Conservation (phyloP, 2,329 filamentous ascomycete genomes). For the Colletotrichum sp. region DNA sequence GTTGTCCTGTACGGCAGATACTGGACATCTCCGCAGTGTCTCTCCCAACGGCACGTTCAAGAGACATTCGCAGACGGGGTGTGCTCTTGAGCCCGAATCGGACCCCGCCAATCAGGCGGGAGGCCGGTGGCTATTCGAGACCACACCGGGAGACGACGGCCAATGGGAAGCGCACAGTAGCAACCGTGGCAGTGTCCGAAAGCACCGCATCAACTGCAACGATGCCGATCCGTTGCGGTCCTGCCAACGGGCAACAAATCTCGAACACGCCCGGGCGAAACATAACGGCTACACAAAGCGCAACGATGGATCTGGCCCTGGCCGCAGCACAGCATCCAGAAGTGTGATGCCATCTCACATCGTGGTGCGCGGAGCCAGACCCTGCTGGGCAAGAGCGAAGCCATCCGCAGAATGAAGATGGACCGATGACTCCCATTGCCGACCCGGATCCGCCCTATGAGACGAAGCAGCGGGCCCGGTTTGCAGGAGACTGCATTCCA, state of each 20-base stretch:
- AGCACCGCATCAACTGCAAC: neutral
- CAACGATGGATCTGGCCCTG: neutral
- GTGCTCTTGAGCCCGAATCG: neutral
- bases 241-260: neutral
- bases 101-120: neutral
- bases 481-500: constrained; percentile 31
- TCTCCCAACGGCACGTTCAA: neutral
- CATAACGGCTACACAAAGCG: neutral
- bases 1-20: neutral
- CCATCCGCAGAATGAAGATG: neutral
- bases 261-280: neutral
- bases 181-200: neutral
- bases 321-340: neutral
- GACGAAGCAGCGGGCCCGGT: constrained; percentile 18
- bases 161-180: neutral
- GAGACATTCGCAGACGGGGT: neutral
- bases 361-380: neutral
- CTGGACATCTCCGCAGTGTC: neutral
- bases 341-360: constrained; percentile 21
- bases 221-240: neutral
- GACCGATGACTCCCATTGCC: constrained; percentile 27
- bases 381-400: neutral
- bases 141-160: neutral
- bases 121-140: neutral
- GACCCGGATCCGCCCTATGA: constrained; percentile 27